These are phyloP conservation scores for Solanum ossicruentum DNA, from an alignment of 257 asterid genomes.

Conservation along the genomic window DNA sequence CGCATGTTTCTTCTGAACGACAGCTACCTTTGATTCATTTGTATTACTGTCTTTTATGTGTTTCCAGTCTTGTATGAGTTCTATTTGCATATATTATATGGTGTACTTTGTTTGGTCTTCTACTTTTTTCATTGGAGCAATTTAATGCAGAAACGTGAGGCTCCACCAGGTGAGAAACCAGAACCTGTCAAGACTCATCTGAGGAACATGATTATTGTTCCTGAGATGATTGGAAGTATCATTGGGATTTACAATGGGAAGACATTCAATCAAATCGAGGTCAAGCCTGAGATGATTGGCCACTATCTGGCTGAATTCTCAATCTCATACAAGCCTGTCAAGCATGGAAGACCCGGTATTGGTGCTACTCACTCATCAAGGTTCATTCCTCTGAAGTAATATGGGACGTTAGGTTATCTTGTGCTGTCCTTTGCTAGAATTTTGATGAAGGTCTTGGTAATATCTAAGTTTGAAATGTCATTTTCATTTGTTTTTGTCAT, in stretches of 20 bases:
- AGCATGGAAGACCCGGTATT: slow-evolving; percentile 91
- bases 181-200: slow-evolving; percentile 65
- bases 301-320: slow-evolving; percentile 85
- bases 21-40: background rate
- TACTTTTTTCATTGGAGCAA: background rate
- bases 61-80: background rate
- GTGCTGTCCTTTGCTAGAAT: background rate
- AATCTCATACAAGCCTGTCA: slow-evolving; percentile 72
- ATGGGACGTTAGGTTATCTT: background rate
- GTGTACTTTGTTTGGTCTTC: background rate
- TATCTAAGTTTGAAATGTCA: background rate
- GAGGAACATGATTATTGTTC: slow-evolving; percentile 69
- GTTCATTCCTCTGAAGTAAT: slow-evolving; percentile 79
- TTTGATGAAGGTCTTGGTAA: background rate
- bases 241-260: slow-evolving; percentile 78
- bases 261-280: slow-evolving; percentile 68
- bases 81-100: background rate
- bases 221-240: slow-evolving; percentile 95
- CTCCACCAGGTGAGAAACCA: slow-evolving; percentile 77
- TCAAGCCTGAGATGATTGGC: slow-evolving; percentile 82
- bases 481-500: background rate
- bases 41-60: background rate
- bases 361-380: slow-evolving; percentile 96
- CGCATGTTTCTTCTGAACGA: background rate
- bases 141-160: slow-evolving; percentile 56